Evolutionary conservation across 345 rosid genomes (phyloP).

Genomic region (Balakata baccata): DNA sequence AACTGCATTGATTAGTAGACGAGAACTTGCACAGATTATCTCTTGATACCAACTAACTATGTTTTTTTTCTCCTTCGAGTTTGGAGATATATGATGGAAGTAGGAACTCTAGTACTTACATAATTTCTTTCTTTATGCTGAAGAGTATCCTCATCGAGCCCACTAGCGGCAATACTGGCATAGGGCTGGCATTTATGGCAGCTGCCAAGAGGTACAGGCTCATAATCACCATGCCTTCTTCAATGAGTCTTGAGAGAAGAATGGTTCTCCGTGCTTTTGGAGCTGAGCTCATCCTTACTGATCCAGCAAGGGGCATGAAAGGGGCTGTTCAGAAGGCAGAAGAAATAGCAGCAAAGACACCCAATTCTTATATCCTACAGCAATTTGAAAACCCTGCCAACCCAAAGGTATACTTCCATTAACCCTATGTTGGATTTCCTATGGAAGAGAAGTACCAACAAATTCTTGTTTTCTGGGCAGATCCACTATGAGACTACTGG

Average conservation of each 20-base stretch:
- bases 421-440: conserved; percentile 4
- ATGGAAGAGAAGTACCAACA: conserved; percentile 3
- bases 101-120: conserved; percentile 12
- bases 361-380: conserved; percentile 58
- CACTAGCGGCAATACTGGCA: conserved; percentile 69
- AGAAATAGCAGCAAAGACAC: conserved; percentile 56
- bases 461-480: conserved; percentile 27
- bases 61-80: background rate
- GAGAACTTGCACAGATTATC: background rate
- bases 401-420: conserved; percentile 53
- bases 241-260: conserved; percentile 85
- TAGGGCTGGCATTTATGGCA: conserved; percentile 72
- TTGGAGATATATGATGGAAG: background rate
- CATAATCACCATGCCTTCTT: conserved; percentile 72
- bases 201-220: conserved; percentile 73
- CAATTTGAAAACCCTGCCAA: conserved; percentile 72
- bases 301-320: conserved; percentile 63
- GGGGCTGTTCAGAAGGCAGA: conserved; percentile 72
- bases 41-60: background rate
- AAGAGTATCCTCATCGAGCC: conserved; percentile 76
- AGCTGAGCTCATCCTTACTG: conserved; percentile 70
- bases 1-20: background rate
- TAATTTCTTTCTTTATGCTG: conserved; percentile 14
- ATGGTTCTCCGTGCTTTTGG: conserved; percentile 75
- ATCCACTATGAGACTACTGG: conserved; percentile 66